Conservation (phyloP, 345 rosid species). For the Orychophragmus violaceus region DNA sequence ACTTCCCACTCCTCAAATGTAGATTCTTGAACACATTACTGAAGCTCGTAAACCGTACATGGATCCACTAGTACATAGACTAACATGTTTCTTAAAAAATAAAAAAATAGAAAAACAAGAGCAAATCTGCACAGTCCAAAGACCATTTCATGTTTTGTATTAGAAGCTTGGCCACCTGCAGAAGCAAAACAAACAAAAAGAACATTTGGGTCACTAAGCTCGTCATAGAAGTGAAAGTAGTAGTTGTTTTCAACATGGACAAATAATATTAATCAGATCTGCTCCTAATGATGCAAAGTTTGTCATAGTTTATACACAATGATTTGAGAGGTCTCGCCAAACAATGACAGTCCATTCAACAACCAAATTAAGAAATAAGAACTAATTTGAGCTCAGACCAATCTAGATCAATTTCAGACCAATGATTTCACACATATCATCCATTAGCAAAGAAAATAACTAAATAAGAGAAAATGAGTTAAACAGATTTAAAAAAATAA, state of each 20-base stretch:
- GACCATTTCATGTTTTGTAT: constrained; percentile 1
- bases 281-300: not conserved
- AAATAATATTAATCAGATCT: not conserved
- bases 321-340: too few relatives aligned
- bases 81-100: not conserved
- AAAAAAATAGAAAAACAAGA: constrained; percentile 7
- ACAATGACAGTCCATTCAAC: too few relatives aligned
- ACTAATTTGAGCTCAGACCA: too few relatives aligned
- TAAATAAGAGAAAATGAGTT: too few relatives aligned
- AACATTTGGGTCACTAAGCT: not conserved
- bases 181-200: not conserved
- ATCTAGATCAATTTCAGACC: too few relatives aligned
- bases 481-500: too few relatives aligned
- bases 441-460: too few relatives aligned
- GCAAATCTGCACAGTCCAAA: constrained; percentile 4
- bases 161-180: constrained; percentile 19
- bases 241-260: too few relatives aligned
- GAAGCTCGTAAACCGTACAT: constrained; percentile 3
- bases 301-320: not conserved
- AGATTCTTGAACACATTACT: constrained; percentile 10
- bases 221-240: not conserved
- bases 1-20: too few relatives aligned
- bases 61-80: constrained; percentile 5
- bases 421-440: too few relatives aligned
- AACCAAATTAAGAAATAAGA: too few relatives aligned